These are phyloP conservation scores for Xylaria polymorpha DNA, from an alignment of 2,329 filamentous ascomycete genomes.

Conservation along the genomic window DNA sequence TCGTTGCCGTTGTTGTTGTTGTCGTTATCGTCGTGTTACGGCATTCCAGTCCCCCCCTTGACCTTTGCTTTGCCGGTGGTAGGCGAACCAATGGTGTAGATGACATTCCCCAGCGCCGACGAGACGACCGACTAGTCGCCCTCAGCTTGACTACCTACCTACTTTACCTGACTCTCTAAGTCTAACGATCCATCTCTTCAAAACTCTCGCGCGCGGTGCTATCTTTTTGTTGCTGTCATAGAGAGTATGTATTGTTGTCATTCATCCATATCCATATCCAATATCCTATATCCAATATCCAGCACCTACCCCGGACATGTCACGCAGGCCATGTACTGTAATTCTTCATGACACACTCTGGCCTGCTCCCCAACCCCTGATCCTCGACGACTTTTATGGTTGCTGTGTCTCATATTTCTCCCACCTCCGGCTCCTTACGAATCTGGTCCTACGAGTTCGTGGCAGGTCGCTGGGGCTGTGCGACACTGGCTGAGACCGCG, in stretches of 20 bases:
- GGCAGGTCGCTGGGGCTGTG: constrained; percentile 14
- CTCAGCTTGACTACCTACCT: not conserved
- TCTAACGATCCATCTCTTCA: constrained; percentile 9
- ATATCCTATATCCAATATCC: too few species aligned
- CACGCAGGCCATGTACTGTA: constrained; percentile 1
- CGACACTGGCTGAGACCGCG: constrained; percentile 11
- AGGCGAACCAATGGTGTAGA: constrained; percentile 32
- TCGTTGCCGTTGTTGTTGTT: not conserved
- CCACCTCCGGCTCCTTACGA: constrained; percentile 15
- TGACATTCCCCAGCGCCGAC: constrained; percentile 24
- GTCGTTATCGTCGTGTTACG: too few species aligned
- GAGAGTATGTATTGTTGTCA: constrained; percentile 27
- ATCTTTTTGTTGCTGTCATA: not conserved
- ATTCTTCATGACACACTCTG: not conserved
- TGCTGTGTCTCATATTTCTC: constrained; percentile 30
- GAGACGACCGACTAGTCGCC: constrained; percentile 6
- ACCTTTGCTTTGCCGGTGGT: not conserved
- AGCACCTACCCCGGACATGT: not conserved
- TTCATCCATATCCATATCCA: not conserved
- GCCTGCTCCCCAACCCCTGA: constrained; percentile 26
- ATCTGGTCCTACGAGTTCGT: constrained; percentile 33
- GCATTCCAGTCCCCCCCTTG: not conserved
- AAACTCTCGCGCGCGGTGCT: constrained; percentile 9
- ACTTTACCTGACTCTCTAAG: not conserved
- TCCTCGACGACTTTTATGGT: constrained; percentile 18